Conservation (phyloP, 2,329 filamentous ascomycete genomes). For the Xylaria sp. region DNA sequence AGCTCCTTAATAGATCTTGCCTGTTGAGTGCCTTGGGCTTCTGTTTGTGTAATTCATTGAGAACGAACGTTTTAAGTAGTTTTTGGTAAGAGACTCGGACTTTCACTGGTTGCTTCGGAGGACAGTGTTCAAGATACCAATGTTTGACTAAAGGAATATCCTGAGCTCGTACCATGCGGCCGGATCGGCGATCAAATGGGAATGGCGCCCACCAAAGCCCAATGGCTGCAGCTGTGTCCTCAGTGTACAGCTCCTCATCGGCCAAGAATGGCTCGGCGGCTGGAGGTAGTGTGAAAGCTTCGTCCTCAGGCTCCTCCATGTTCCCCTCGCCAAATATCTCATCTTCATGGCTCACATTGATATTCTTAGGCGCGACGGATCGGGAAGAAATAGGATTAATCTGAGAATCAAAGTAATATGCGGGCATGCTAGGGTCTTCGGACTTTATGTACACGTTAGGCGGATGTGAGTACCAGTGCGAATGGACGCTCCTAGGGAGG, state of each 20-base stretch:
- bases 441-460: constrained; percentile 91
- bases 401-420: constrained; percentile 97
- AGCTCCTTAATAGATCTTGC: constrained; percentile 86
- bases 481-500: constrained; percentile 89
- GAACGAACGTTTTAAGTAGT: constrained; percentile 91
- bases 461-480: constrained; percentile 93
- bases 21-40: constrained; percentile 95
- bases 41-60: constrained; percentile 97
- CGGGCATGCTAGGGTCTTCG: constrained; percentile 88
- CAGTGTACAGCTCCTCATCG: constrained; percentile 88
- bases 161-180: constrained; percentile 94
- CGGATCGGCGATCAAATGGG: constrained; percentile 93
- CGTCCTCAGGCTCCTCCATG: constrained; percentile 78
- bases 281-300: constrained; percentile 83
- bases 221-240: constrained; percentile 90
- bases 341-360: constrained; percentile 92
- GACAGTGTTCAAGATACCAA: constrained; percentile 97
- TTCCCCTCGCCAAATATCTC: constrained; percentile 87
- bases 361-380: constrained; percentile 91
- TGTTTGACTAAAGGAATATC: constrained; percentile 98
- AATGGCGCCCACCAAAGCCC: constrained; percentile 98
- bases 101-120: constrained; percentile 88
- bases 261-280: constrained; percentile 88
- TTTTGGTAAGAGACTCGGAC: constrained; percentile 99
- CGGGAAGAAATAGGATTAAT: constrained; percentile 98